Base-by-base conservation (phyloP, 225 moss, liverwort and hornwort genomes). In the Physcomitrium patens region DNA sequence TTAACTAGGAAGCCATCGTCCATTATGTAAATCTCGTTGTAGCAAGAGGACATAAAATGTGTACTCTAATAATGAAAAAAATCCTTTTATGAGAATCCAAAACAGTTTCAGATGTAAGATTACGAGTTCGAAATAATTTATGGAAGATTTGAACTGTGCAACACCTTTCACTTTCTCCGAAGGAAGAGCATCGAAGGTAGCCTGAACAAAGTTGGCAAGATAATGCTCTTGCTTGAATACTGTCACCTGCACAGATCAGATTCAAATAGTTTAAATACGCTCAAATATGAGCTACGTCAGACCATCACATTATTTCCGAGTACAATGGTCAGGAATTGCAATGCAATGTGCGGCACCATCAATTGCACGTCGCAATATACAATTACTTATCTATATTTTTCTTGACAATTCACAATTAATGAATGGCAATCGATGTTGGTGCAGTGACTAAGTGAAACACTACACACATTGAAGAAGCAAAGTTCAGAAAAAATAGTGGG, bases 201-300 rank as follows among this genome's bases (percentile, higher is more conserved):
- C 86, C 65, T 94, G 92, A 22, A 91, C 90, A 64, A 95, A 95
- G 77, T 92, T 95, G 49, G 90, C 89, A 15, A 95, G 77, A 69
- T 95, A 95, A 73, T 92, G 76, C 14, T 87, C 86, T 67, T 95
- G 91, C 65, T 87, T 73, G 74, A 95, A 95, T 20, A 89, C 92
- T 64, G 85, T 92, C 61, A 93, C 93, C 93, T 93, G 80, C 81
- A 53, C 41, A 69, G 18, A 47, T 13, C 72, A 63, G 60, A 61
- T 31, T 46, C 73, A 27, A 42, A 4, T 37, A 37, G 31, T 37
- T 37, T 4, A 37, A n/a, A 3, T 41, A 49, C 65, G 58, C 65
- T 49, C n/a, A 0, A 23, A 1, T 17, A 63, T 13, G 0, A 65
- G 16, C 7, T 22, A 23, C 9, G 71, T 37, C 65, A 13, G 50